These are phyloP conservation scores for Takashimella tepidaria DNA, from an alignment of 1,284 basidiomycete genomes.

Conservation along the genomic window DNA sequence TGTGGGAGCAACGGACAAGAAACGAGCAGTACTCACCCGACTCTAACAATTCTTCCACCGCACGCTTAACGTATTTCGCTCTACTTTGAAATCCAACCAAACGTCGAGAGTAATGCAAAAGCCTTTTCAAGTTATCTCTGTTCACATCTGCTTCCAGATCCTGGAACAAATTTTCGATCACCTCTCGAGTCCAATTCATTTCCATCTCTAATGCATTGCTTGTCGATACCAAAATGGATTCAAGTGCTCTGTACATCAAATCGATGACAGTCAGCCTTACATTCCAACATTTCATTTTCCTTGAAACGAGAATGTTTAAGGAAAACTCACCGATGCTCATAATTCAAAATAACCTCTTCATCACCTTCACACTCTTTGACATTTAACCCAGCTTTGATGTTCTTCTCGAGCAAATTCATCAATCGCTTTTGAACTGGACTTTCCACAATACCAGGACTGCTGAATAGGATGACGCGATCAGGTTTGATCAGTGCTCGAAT, in stretches of 20 bases:
- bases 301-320: neutral
- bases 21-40: slow-evolving; percentile 60
- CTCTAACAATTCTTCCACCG: slow-evolving; percentile 80
- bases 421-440: slow-evolving; percentile 79
- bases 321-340: slow-evolving; percentile 75
- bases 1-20: neutral
- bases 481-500: slow-evolving; percentile 91
- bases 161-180: slow-evolving; percentile 79
- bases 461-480: slow-evolving; percentile 86
- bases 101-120: slow-evolving; percentile 83
- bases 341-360: slow-evolving; percentile 54
- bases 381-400: slow-evolving; percentile 35
- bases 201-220: slow-evolving; percentile 86
- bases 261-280: no score
- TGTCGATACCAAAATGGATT: slow-evolving; percentile 82
- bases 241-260: slow-evolving; percentile 75
- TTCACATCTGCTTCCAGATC: slow-evolving; percentile 91
- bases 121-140: slow-evolving; percentile 80
- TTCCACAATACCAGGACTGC: slow-evolving; percentile 78
- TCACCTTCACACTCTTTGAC: slow-evolving; percentile 12
- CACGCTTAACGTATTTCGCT: slow-evolving; percentile 81
- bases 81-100: slow-evolving; percentile 82
- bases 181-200: slow-evolving; percentile 77
- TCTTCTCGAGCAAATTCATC: slow-evolving; percentile 78
- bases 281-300: neutral